Percentiles rank a stretch among this genome's conserved stretches.
Conservation (phyloP, 371 early-diverging fungal genomes). For the Phascolomyces articulosus region DNA sequence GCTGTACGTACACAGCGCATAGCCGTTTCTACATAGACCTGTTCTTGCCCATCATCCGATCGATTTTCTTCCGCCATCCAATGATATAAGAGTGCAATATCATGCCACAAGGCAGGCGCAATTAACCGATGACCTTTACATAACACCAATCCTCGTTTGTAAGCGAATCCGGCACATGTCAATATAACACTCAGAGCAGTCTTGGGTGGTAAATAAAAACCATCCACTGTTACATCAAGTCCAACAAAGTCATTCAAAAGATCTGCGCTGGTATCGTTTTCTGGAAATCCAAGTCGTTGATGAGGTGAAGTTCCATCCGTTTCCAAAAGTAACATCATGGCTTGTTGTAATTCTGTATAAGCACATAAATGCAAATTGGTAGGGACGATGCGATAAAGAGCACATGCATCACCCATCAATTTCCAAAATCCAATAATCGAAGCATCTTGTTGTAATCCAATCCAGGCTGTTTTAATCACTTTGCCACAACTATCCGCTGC, state of each 20-base stretch:
- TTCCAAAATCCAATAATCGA: constrained; percentile 65
- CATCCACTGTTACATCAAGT: constrained; percentile 23
- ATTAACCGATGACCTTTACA: constrained; percentile 35
- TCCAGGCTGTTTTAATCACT: constrained; percentile 43
- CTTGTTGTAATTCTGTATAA: constrained; percentile 30
- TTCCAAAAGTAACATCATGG: constrained; percentile 22
- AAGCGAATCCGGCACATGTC: constrained; percentile 51
- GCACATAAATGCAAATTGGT: constrained; percentile 53
- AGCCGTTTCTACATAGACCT: constrained; percentile 27
- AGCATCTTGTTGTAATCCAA: constrained; percentile 37
- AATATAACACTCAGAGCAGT: constrained; percentile 39
- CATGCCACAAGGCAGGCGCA: constrained; percentile 53
- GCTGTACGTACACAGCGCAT: constrained; percentile 66
- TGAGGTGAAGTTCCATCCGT: constrained; percentile 44
- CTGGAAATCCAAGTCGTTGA: constrained; percentile 41
- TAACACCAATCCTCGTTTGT: constrained; percentile 55
- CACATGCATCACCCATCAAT: constrained; percentile 71
- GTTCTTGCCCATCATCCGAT: not conserved
- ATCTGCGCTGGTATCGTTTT: constrained; percentile 26
- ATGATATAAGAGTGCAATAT: constrained; percentile 48
- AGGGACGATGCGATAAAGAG: constrained; percentile 50
- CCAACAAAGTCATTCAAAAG: constrained; percentile 34
- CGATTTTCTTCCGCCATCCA: constrained; percentile 32
- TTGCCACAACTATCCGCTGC: constrained; percentile 61
- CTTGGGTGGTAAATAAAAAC: constrained; percentile 37